Evolutionary conservation across 192 early-diverging fungal species (phyloP), one percentile per base, ranked within the genome.

Genomic region (Thoreauomyces humboldtii): DNA sequence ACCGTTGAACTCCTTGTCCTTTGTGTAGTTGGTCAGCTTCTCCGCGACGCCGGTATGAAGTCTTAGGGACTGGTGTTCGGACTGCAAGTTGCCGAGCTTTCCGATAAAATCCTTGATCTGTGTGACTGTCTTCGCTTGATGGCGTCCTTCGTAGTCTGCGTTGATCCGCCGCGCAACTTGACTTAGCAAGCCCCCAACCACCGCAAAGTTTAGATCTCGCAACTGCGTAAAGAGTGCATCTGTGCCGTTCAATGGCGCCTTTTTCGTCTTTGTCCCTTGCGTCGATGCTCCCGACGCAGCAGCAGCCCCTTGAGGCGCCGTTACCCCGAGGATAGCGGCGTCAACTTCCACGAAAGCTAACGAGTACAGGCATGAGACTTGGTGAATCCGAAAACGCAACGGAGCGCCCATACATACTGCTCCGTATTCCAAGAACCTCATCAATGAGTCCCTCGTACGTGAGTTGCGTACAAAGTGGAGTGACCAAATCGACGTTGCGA

Each of bases 361-460:
- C 41, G 34, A 27, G n/a, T 1, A 12, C 15, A 60, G 58, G 19
- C 44, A 15, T 45, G 38, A 17, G 7, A 17, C 22, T 22, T 17
- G 34, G 41, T 7, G 31, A 24, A 15, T 59, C 6, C 7, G 17
- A 25, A 7, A 55, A 55, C 47, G 7, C 7, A 32, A 28, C 33
- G 14, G 25, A 7, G 12, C 38, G 17, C 15, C 31, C 21, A 21
- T 9, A 73, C 82, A 65, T 81, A 90, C 89, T 75, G 65, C 74
- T 77, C 28, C 75, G 71, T 36, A 98, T 95, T 5, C 89, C 88
- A 65, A 90, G 94, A 7, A 90, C 81, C 71, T 98, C 96, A 73
- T 96, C 95, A 61, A 99, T 87, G 22, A 99, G 77, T 3, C 96
- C 96, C 76, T 98, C 92, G 72, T 98, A 99, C 0, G 96, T 98